Evolutionary conservation across 345 rosid species (phyloP).

Genomic region (Carallia brachiata): DNA sequence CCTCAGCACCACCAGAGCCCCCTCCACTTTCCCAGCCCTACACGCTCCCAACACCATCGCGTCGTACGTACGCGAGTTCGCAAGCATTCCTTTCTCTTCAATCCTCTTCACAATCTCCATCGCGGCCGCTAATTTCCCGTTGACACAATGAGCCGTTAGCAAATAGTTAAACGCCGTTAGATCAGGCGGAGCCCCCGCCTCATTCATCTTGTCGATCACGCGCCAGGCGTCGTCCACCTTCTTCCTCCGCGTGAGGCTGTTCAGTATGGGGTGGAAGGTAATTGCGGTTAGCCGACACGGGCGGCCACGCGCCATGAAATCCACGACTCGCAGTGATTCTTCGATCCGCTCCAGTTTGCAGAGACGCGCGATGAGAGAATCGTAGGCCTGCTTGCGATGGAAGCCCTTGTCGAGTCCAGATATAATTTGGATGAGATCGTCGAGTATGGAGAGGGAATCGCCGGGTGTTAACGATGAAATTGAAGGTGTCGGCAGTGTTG

Average conservation of each 20-base stretch:
- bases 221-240: slow-evolving; percentile 48
- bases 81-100: slow-evolving; percentile 26
- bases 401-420: slow-evolving; percentile 49
- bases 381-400: slow-evolving; percentile 51
- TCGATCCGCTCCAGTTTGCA: slow-evolving; percentile 46
- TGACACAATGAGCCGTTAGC: slow-evolving; percentile 42
- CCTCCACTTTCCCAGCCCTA: slow-evolving; percentile 52
- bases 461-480: slow-evolving; percentile 47
- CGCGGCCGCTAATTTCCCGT: slow-evolving; percentile 43
- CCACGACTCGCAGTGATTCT: slow-evolving; percentile 41
- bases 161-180: slow-evolving; percentile 52
- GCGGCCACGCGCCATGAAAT: slow-evolving; percentile 32
- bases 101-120: slow-evolving; percentile 38
- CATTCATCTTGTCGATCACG: slow-evolving; percentile 42
- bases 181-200: slow-evolving; percentile 36
- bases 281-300: slow-evolving; percentile 25
- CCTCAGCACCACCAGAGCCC: slow-evolving; percentile 53
- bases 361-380: slow-evolving; percentile 55
- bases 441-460: slow-evolving; percentile 40
- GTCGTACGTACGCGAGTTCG: slow-evolving; percentile 60
- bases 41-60: slow-evolving; percentile 73
- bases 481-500: slow-evolving; percentile 67
- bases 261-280: slow-evolving; percentile 53
- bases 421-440: slow-evolving; percentile 41
- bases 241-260: slow-evolving; percentile 27